Base-by-base conservation (phyloP, 1,284 basidiomycete species). In the Melampsora americana region DNA sequence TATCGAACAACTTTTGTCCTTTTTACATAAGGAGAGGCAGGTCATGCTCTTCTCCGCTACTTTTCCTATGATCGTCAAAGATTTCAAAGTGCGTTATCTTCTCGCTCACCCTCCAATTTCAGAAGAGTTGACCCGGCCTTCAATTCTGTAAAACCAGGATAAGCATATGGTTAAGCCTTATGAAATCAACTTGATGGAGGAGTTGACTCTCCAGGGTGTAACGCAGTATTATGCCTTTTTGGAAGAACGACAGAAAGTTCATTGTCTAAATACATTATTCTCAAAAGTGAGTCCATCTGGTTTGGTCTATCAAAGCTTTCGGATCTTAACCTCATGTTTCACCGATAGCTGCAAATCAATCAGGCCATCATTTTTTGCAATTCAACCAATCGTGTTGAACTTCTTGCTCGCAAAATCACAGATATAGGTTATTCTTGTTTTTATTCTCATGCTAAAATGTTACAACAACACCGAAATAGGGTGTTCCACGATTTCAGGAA, bases 361-460 rank as follows among this genome's bases (percentile, higher is more conserved):
- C 95, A 98, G 86, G 96, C 94, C 77, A 98, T 98, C 85, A 98
- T 98, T 83, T 98, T 98, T 86, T 98, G 95, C 85, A 98, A 98
- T 87, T 97, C 95, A 78, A 99, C 95, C 81, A 97, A 97, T 86
- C 94, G 95, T 79, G 95, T 99, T 85, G 95, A 99, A 85, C 90
- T 99, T 65, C 88, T 99, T 78, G 96, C 96, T 79, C 97, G 98
- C 86, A 99, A 99, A 85, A 93, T 99, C 80, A 99, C 95, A 23
- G 95, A 99, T 82, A 90, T 98, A 71, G 96, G 96, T 80, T 99
- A 99, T 85, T 98, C 95, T 67, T 99, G 96, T 87, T 99, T 99
- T 88, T 99, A 97, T 87, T 98, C 95, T 74, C 95, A 99, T 83
- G 96, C 95, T 71, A 96, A 96, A 86, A 99, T 99, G 96, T 90